Evolutionary conservation across 805 yeast genomes (phyloP).

Genomic region (Candida schatavii): DNA sequence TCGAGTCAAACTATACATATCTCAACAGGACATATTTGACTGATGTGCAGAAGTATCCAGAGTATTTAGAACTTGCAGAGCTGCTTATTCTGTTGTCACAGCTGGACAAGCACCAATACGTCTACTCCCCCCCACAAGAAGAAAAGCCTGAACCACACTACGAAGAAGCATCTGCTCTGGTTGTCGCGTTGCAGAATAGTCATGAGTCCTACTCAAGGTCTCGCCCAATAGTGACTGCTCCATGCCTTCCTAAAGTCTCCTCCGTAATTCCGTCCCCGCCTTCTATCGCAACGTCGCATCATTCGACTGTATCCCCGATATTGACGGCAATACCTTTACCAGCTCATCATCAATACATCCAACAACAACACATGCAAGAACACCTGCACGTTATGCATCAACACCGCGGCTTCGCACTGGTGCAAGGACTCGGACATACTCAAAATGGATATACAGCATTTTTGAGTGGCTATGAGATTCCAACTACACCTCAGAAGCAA

Average conservation of each 20-base stretch:
- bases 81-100: constrained; percentile 35
- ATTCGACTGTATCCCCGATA: constrained; percentile 10
- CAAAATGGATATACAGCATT: constrained; percentile 7
- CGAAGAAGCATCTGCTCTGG: background rate
- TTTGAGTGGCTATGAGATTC: constrained; percentile 8
- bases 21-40: constrained; percentile 46
- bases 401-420: constrained; percentile 3
- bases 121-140: constrained; percentile 1
- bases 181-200: background rate
- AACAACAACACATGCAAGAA: background rate
- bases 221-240: background rate
- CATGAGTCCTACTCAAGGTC: background rate
- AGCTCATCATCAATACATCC: background rate
- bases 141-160: constrained; percentile 3
- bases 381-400: constrained; percentile 2
- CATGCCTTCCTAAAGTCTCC: constrained; percentile 1
- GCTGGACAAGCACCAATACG: constrained; percentile 3
- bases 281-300: background rate
- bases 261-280: constrained; percentile 4
- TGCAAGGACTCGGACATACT: constrained; percentile 8
- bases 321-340: constrained; percentile 11
- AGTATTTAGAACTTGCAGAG: constrained; percentile 46
- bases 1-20: constrained; percentile 51
- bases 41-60: constrained; percentile 49
- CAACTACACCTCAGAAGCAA: constrained; percentile 6